These are phyloP conservation scores for Butyriboletus loyo DNA, from an alignment of 768 basidiomycete genomes.

Conservation along the genomic window DNA sequence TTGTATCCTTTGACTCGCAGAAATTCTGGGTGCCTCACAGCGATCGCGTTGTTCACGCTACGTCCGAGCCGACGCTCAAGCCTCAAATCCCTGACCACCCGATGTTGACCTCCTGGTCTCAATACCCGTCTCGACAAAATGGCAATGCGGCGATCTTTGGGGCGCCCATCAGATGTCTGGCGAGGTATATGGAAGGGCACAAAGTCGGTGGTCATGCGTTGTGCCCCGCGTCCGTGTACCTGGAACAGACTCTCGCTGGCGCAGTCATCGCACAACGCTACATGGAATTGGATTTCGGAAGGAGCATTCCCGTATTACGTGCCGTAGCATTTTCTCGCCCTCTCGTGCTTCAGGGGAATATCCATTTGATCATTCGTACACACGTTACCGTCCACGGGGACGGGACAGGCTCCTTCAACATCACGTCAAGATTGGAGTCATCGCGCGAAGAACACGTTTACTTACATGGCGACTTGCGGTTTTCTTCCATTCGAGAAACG, in stretches of 20 bases:
- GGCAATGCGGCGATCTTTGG: constrained; percentile 47
- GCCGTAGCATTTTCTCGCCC: constrained; percentile 51
- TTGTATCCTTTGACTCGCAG: constrained; percentile 58
- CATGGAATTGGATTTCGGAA: constrained; percentile 32
- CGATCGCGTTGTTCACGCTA: constrained; percentile 20
- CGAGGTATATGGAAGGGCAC: constrained; percentile 51
- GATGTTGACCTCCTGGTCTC: constrained; percentile 41
- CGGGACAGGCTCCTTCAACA: constrained; percentile 40
- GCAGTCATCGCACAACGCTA: constrained; percentile 37
- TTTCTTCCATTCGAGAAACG: constrained; percentile 32
- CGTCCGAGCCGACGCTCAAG: background rate
- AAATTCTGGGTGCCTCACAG: constrained; percentile 56
- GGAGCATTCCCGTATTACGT: constrained; percentile 36
- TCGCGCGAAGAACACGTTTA: constrained; percentile 38
- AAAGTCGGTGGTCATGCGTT: constrained; percentile 52
- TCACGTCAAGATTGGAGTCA: constrained; percentile 40
- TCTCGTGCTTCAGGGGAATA: constrained; percentile 42
- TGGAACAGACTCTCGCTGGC: constrained; percentile 53
- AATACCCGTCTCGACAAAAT: constrained; percentile 37
- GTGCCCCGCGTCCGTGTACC: constrained; percentile 66
- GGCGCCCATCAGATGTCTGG: constrained; percentile 46
- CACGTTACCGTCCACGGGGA: constrained; percentile 37
- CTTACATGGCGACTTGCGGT: constrained; percentile 45
- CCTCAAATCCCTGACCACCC: constrained; percentile 26
- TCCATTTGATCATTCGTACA: constrained; percentile 36